Conservation (phyloP, 2,329 filamentous ascomycete genomes). For the Calonectria pteridis region DNA sequence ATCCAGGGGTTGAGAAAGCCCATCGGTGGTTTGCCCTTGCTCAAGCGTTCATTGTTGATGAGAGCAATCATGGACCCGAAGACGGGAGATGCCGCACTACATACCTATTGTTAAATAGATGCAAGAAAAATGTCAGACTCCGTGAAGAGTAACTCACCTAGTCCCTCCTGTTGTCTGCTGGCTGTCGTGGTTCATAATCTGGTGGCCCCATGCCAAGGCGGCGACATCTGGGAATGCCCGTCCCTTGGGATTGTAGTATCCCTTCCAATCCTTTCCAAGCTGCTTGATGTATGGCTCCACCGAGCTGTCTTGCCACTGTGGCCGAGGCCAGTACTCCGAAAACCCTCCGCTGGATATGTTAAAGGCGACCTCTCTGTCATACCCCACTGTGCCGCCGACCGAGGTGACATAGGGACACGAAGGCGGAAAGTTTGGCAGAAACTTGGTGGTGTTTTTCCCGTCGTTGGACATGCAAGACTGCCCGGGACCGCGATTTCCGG, state of each 20-base stretch:
- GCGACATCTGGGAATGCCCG: constrained; percentile 73
- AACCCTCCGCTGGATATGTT: constrained; percentile 66
- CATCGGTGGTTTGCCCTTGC: constrained; percentile 63
- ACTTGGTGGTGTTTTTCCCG: constrained; percentile 48
- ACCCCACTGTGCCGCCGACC: constrained; percentile 68
- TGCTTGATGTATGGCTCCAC: constrained; percentile 58
- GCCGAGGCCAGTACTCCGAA: constrained; percentile 60
- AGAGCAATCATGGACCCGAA: constrained; percentile 73
- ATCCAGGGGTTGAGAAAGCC: constrained; percentile 75
- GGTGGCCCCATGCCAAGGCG: constrained; percentile 60
- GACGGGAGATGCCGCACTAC: constrained; percentile 70
- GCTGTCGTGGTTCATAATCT: constrained; percentile 48
- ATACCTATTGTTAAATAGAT: constrained; percentile 1
- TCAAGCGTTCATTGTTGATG: constrained; percentile 72
- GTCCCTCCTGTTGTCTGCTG: constrained; percentile 47
- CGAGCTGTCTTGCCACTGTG: constrained; percentile 59
- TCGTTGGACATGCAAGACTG: constrained; percentile 53
- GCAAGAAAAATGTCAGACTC: not conserved
- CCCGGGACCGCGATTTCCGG: constrained; percentile 66
- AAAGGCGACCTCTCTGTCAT: constrained; percentile 65
- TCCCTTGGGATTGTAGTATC: constrained; percentile 60
- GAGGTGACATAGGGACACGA: constrained; percentile 72
- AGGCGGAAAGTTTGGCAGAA: constrained; percentile 52
- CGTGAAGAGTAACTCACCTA: constrained; percentile 41
- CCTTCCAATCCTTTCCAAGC: constrained; percentile 62